phyloP scores from a whole-genome alignment of 768 basidiomycete species.

The Termitomyces sp. region DNA sequence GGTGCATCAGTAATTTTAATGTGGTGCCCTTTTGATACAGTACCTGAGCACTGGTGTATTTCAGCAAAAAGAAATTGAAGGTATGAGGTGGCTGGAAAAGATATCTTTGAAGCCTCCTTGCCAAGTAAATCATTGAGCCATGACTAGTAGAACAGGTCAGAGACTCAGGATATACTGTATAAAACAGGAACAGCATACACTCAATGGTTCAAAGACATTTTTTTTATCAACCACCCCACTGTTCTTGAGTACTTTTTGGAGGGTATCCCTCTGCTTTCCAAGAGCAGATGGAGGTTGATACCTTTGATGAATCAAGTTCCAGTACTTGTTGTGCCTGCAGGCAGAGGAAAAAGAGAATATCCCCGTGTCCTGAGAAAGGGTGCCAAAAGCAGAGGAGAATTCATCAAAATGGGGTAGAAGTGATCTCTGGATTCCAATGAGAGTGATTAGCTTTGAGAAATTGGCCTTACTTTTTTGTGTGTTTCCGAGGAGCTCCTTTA shows the following conservation, averaged over 20 bases:
- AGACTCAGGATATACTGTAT: neutral
- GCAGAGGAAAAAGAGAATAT: neutral
- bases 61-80: neutral
- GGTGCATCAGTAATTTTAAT: neutral
- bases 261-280: neutral
- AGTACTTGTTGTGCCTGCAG: neutral
- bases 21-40: neutral
- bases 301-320: no score
- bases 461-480: no score
- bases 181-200: neutral
- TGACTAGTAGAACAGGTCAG: neutral
- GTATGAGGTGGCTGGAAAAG: neutral
- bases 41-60: neutral
- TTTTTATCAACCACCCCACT: neutral
- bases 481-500: no score
- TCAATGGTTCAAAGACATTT: neutral
- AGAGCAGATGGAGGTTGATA: neutral
- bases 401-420: no score
- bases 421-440: no score
- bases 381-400: neutral
- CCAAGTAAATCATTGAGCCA: constrained; percentile 4
- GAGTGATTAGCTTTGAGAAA: no score
- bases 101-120: neutral
- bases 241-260: neutral
- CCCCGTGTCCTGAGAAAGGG: neutral